A percentile compares a stretch with the other conserved stretches of the same genome.
phyloP scores from a whole-genome alignment of 2,329 filamentous ascomycete species.

The Aureobasidium sp. region DNA sequence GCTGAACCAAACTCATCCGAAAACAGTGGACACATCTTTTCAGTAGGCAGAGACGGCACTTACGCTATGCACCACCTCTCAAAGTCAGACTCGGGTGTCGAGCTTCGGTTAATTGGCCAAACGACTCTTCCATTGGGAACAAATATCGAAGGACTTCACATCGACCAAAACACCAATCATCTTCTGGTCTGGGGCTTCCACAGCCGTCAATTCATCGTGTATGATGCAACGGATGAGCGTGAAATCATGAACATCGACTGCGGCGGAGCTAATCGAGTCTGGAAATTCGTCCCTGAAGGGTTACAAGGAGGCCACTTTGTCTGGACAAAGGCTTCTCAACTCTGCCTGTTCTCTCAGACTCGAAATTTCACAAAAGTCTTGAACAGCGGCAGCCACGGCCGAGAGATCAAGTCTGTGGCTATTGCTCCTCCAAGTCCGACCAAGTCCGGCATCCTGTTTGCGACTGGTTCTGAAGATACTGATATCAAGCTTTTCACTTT shows the following conservation, averaged over 20 bases:
- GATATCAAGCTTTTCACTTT: constrained; percentile 61
- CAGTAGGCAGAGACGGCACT: constrained; percentile 69
- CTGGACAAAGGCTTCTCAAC: constrained; percentile 61
- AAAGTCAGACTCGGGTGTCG: constrained; percentile 19
- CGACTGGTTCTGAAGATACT: constrained; percentile 66
- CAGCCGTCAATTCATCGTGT: constrained; percentile 71
- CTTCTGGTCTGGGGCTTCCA: constrained; percentile 76
- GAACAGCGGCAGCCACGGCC: constrained; percentile 64
- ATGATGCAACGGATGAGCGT: constrained; percentile 65
- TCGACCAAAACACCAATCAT: constrained; percentile 44
- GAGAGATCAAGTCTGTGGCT: constrained; percentile 68
- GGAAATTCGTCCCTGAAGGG: constrained; percentile 47
- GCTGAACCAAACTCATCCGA: not conserved
- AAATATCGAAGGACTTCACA: constrained; percentile 66
- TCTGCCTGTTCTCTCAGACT: constrained; percentile 13
- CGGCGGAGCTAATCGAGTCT: constrained; percentile 76
- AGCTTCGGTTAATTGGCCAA: constrained; percentile 57
- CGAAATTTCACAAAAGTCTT: constrained; percentile 14
- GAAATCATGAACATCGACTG: constrained; percentile 70
- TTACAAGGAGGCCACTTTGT: constrained; percentile 50
- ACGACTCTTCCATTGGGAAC: constrained; percentile 64
- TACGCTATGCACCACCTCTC: constrained; percentile 56
- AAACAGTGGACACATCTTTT: constrained; percentile 50
- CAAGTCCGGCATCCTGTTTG: constrained; percentile 40
- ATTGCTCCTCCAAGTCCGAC: constrained; percentile 29